A percentile compares a stretch with the other conserved stretches of the same genome.
phyloP scores from a whole-genome alignment of 2,329 filamentous ascomycete species.

The Trichocomaceae sp. region DNA sequence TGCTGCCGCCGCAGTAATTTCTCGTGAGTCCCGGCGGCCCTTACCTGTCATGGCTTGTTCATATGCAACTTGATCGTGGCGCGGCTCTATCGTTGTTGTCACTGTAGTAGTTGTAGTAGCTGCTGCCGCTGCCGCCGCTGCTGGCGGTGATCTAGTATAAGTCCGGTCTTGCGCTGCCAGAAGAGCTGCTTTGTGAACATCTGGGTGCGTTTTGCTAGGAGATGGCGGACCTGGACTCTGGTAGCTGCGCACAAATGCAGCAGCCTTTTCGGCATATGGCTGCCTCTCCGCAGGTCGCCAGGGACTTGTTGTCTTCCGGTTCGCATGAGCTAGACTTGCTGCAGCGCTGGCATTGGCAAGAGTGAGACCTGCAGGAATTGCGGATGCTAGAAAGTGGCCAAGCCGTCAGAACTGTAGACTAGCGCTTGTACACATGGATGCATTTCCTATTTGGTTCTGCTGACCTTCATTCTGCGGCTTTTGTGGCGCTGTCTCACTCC shows the following conservation, averaged over 20 bases:
- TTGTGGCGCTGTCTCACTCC: slow-evolving; percentile 3
- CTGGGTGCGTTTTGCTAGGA: slow-evolving; percentile 52
- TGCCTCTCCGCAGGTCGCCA: slow-evolving; percentile 60
- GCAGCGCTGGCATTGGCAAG: slow-evolving; percentile 64
- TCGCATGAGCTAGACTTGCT: slow-evolving; percentile 66
- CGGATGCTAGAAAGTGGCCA: slow-evolving; percentile 12
- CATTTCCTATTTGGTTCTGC: background rate
- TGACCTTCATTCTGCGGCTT: slow-evolving; percentile 6
- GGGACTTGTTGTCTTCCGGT: slow-evolving; percentile 48
- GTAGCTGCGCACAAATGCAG: slow-evolving; percentile 54
- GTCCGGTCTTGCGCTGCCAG: slow-evolving; percentile 46
- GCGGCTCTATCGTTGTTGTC: slow-evolving; percentile 6
- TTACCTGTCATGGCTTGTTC: slow-evolving; percentile 41
- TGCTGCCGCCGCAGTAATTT: slow-evolving; percentile 23
- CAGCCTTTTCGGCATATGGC: slow-evolving; percentile 55
- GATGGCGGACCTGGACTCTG: slow-evolving; percentile 30
- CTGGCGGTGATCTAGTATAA: slow-evolving; percentile 14
- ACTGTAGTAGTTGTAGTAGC: background rate
- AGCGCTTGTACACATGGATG: background rate
- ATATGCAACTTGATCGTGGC: slow-evolving; percentile 52
- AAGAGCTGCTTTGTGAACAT: slow-evolving; percentile 68
- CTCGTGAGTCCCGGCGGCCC: slow-evolving; percentile 37
- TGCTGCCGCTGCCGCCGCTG: background rate
- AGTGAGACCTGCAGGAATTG: slow-evolving; percentile 50
- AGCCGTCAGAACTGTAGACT: background rate